These are phyloP conservation scores for Suhomyces sp. DNA, from an alignment of 805 yeast genomes.

Conservation along the genomic window DNA sequence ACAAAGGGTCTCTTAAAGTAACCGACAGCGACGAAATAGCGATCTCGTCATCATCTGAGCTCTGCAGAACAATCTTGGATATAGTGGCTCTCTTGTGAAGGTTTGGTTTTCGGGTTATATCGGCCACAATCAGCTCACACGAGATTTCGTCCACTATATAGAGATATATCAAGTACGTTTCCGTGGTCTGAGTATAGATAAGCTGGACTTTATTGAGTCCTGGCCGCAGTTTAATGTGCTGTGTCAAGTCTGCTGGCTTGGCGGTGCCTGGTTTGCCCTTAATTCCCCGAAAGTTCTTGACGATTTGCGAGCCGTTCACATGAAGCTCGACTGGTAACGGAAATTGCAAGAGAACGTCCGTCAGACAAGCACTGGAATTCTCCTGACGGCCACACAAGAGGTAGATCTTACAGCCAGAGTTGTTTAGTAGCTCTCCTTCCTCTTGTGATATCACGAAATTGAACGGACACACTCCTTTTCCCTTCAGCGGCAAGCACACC, in stretches of 20 bases:
- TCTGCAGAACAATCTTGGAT: conserved; percentile 40
- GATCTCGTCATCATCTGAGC: conserved; percentile 63
- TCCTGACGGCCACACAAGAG: conserved; percentile 52
- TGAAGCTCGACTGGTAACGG: conserved; percentile 71
- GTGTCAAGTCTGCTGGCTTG: conserved; percentile 76
- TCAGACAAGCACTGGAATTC: conserved; percentile 16
- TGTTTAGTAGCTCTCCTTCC: conserved; percentile 39
- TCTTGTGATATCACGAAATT: conserved; percentile 41
- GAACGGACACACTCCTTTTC: conserved; percentile 34
- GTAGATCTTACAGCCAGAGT: conserved; percentile 34
- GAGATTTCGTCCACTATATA: conserved; percentile 51
- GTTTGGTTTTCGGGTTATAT: conserved; percentile 40
- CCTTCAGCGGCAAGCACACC: conserved; percentile 44
- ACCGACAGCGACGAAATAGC: conserved; percentile 62
- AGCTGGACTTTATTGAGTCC: conserved; percentile 47
- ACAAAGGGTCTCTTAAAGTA: conserved; percentile 75
- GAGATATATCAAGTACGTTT: conserved; percentile 49
- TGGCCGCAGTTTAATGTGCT: conserved; percentile 28
- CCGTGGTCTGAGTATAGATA: conserved; percentile 56
- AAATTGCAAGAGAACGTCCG: conserved; percentile 49
- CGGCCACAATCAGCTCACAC: conserved; percentile 19
- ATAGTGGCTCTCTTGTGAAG: conserved; percentile 53
- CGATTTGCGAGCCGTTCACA: conserved; percentile 54
- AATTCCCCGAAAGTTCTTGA: conserved; percentile 52
- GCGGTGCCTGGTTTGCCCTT: conserved; percentile 77